phyloP scores from a whole-genome alignment of 2,329 filamentous ascomycete genomes.

The Microdochium nivale region DNA sequence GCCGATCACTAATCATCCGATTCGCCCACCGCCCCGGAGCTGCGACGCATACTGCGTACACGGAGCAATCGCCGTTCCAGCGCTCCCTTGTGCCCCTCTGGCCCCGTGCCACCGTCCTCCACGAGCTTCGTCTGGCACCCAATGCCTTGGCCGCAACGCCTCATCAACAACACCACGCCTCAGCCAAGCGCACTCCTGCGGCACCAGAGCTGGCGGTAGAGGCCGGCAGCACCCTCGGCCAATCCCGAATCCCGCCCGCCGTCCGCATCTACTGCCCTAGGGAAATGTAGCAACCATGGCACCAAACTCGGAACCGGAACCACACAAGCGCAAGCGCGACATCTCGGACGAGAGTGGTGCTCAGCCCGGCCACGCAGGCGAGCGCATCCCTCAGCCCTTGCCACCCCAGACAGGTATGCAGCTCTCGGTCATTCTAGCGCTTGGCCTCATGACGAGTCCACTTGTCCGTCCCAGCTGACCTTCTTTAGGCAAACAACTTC shows the following conservation, averaged over 20 bases:
- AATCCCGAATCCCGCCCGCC: no score
- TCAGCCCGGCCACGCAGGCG: slow-evolving; percentile 23
- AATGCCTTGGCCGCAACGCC: no score
- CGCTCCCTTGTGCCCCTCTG: no score
- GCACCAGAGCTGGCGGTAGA: no score
- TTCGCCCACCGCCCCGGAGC: background rate
- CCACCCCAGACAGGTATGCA: slow-evolving; percentile 33
- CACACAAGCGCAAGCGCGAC: slow-evolving; percentile 40
- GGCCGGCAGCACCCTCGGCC: no score
- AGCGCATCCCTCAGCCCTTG: slow-evolving; percentile 34
- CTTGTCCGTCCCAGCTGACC: background rate
- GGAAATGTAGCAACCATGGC: slow-evolving; percentile 25
- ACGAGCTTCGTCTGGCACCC: no score
- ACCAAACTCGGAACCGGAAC: slow-evolving; percentile 30
- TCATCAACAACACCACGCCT: no score
- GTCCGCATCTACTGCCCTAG: slow-evolving; percentile 9
- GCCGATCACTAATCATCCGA: background rate
- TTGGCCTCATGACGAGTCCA: no score
- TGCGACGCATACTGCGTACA: no score
- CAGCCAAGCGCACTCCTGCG: no score
- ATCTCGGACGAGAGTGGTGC: slow-evolving; percentile 31
- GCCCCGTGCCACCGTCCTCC: no score
- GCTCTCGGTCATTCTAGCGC: background rate
- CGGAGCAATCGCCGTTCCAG: no score
- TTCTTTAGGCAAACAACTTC: slow-evolving; percentile 8